These are phyloP conservation scores for Periconia macrospinosa DNA, from an alignment of 2,329 filamentous ascomycete genomes.

Conservation along the genomic window DNA sequence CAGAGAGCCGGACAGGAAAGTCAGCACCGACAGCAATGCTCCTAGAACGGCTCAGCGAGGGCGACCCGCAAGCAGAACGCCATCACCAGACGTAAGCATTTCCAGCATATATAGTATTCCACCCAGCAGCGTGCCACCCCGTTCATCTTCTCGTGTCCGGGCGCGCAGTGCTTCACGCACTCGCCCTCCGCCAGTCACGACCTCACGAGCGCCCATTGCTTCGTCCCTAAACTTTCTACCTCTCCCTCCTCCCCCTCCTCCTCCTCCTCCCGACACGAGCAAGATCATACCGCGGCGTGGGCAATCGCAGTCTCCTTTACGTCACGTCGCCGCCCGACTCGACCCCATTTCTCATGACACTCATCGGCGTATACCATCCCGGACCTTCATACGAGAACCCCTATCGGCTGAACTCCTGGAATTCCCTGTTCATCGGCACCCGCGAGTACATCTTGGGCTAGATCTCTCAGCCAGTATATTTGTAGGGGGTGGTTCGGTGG, in stretches of 20 bases:
- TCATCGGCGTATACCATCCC: slow-evolving; percentile 48
- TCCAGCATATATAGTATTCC: slow-evolving; percentile 52
- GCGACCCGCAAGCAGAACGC: slow-evolving; percentile 27
- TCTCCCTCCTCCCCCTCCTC: slow-evolving; percentile 23
- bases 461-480: slow-evolving; percentile 55
- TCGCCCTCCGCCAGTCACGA: slow-evolving; percentile 18
- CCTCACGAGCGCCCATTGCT: slow-evolving; percentile 16
- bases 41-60: slow-evolving; percentile 29
- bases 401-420: slow-evolving; percentile 54
- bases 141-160: slow-evolving; percentile 48
- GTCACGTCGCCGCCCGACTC: slow-evolving; percentile 43
- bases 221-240: slow-evolving; percentile 18
- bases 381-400: slow-evolving; percentile 52
- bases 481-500: slow-evolving; percentile 58
- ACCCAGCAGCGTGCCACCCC: slow-evolving; percentile 47
- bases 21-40: slow-evolving; percentile 29
- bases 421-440: slow-evolving; percentile 52
- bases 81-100: slow-evolving; percentile 42
- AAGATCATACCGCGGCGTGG: slow-evolving; percentile 50
- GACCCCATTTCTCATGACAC: slow-evolving; percentile 49
- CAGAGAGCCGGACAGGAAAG: slow-evolving; percentile 30
- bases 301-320: slow-evolving; percentile 53
- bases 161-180: slow-evolving; percentile 26
- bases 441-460: slow-evolving; percentile 53
- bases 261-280: slow-evolving; percentile 27